Percentiles rank a stretch among this genome's conserved stretches.
phyloP scores from a whole-genome alignment of 331 rosid species.

The Prunus yedoensis region DNA sequence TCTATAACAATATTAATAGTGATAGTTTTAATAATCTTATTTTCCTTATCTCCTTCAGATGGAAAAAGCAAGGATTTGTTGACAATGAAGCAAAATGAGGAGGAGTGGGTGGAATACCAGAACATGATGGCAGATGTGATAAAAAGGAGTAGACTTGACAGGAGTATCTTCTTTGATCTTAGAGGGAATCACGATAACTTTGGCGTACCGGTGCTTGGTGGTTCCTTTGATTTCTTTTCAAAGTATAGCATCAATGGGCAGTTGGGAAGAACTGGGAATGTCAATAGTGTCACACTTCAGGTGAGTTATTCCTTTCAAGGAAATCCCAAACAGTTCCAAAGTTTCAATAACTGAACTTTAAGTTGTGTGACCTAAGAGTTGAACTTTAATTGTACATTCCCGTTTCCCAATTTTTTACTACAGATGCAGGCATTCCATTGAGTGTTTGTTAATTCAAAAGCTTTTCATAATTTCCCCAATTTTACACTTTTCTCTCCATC shows the following conservation, averaged over 20 bases:
- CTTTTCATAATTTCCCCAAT: slow-evolving; percentile 30
- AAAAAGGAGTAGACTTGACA: slow-evolving; percentile 60
- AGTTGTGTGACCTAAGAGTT: background rate
- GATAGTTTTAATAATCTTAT: background rate
- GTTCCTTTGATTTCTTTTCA: slow-evolving; percentile 75
- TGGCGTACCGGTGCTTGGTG: slow-evolving; percentile 74
- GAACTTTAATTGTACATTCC: background rate
- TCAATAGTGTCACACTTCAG: slow-evolving; percentile 79
- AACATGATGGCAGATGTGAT: slow-evolving; percentile 62
- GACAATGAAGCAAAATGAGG: slow-evolving; percentile 85
- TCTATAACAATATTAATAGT: background rate
- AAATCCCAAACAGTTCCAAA: background rate
- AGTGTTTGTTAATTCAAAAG: slow-evolving; percentile 13
- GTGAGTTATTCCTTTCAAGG: slow-evolving; percentile 36
- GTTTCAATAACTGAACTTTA: background rate
- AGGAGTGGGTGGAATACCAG: slow-evolving; percentile 81
- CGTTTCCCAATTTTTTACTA: background rate
- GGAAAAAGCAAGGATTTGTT: slow-evolving; percentile 87
- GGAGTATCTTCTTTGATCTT: slow-evolving; percentile 70
- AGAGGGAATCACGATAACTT: slow-evolving; percentile 92
- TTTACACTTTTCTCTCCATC: slow-evolving; percentile 23
- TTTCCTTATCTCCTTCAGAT: slow-evolving; percentile 40
- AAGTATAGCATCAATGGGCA: slow-evolving; percentile 80
- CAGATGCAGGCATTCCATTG: slow-evolving; percentile 1
- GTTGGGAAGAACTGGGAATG: slow-evolving; percentile 55